These are phyloP conservation scores for Botrytis paeoniae DNA, from an alignment of 2,329 filamentous ascomycete species.

Conservation along the genomic window DNA sequence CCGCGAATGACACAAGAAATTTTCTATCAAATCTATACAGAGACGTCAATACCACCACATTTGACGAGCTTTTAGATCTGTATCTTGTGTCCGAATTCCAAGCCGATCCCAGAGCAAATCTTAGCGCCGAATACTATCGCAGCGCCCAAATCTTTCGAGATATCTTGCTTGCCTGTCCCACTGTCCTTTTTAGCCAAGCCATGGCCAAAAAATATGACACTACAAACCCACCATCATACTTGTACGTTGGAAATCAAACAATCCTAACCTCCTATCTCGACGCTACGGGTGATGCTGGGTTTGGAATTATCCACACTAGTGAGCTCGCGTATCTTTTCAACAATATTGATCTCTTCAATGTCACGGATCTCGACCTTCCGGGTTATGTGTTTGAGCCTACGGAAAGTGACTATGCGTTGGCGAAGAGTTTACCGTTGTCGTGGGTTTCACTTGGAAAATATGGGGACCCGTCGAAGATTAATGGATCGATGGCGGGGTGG, in stretches of 20 bases:
- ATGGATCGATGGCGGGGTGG: conserved; percentile 44
- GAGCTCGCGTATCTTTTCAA: conserved; percentile 54
- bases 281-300: conserved; percentile 38
- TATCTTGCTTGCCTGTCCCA: conserved; percentile 50
- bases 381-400: conserved; percentile 39
- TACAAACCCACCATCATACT: conserved; percentile 43
- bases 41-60: conserved; percentile 37
- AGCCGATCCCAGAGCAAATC: conserved; percentile 39
- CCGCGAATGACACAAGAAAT: conserved; percentile 40
- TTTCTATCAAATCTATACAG: conserved; percentile 45
- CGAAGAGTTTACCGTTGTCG: conserved; percentile 42
- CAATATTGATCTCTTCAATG: conserved; percentile 46
- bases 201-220: conserved; percentile 37
- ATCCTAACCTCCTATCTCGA: conserved; percentile 47
- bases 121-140: conserved; percentile 50
- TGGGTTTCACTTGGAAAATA: conserved; percentile 48
- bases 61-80: conserved; percentile 45
- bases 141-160: conserved; percentile 50
- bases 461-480: conserved; percentile 37
- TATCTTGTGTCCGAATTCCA: conserved; percentile 51
- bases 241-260: conserved; percentile 54
- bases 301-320: conserved; percentile 50
- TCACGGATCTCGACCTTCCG: conserved; percentile 30
- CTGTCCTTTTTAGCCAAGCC: conserved; percentile 43
- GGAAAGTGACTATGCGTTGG: conserved; percentile 42